Evolutionary conservation across 2,329 filamentous ascomycete genomes (phyloP), one percentile per base, ranked within the genome.

Genomic region (Dactylellina haptotyla): DNA sequence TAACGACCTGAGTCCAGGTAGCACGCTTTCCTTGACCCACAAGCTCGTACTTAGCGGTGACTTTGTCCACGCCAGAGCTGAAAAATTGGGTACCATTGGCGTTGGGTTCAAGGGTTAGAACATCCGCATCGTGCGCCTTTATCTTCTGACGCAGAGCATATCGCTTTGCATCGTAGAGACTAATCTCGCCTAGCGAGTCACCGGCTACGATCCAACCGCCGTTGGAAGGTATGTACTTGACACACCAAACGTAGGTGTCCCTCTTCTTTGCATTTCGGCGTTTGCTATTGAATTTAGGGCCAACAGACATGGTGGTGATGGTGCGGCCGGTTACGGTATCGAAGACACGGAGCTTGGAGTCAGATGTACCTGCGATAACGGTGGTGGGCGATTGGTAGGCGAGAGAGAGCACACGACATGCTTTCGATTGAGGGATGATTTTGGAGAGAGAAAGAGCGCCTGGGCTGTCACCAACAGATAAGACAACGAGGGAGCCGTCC

Each of bases 131-230:
- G 79, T 99, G 95, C 25, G 90, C 89, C 78, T 93, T 89, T 62
- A 99, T 87, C 56, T 93, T 87, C 79, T 99, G 95, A 34, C 88
- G 86, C 77, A 97, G 88, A 3, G 93, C 93, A 80, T 94, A 97
- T 59, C 92, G 96, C 82, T 91, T 93, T 64, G 92, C 92, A 79
- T 96, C 92, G 90, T 93, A 99, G 79, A 98, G 91, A 76, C 92
- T 89, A 41, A 99, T 85, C 80, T 98, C 93, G 30, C 95, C 95
- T 3, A 93, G 93, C 2, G 95, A 98, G 80, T 99, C 95, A 56
- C 92, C 95, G 1, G 93, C 97, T 10, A 98, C 89, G 75, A 99
- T 95, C 76, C 64, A 75, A 2, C 70, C 70, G 95, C 92, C 54
- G 93, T 93, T 78, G 91, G 58, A 71, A 3, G 70, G 70, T 9